Evolutionary conservation across 139 green algal species (phyloP).

Genomic region (Tetratostichococcus sp.): DNA sequence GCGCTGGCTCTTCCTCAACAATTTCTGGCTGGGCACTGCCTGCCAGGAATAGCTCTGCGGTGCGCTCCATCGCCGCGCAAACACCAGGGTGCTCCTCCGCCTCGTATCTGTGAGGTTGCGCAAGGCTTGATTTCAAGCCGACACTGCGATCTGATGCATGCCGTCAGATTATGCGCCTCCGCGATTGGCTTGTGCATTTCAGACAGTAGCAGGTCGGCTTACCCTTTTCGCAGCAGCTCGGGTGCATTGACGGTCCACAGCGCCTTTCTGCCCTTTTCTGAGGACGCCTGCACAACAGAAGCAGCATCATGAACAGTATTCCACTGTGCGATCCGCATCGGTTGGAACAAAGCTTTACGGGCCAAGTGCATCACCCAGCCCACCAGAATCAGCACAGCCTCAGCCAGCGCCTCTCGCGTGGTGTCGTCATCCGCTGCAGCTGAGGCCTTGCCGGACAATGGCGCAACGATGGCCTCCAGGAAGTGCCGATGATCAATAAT

Average conservation of each 20-base stretch:
- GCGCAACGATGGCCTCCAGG: conserved; percentile 45
- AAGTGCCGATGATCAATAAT: conserved; percentile 34
- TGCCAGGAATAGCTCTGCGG: conserved; percentile 45
- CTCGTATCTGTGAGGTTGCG: conserved; percentile 68
- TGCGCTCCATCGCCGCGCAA: conserved; percentile 59
- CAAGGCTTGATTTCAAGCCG: too few relatives aligned
- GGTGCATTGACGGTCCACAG: conserved; percentile 64
- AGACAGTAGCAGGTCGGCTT: conserved; percentile 2
- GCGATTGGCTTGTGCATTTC: too few relatives aligned
- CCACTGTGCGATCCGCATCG: neutral
- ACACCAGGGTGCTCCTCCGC: conserved; percentile 50
- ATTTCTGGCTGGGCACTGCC: neutral
- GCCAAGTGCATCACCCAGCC: neutral
- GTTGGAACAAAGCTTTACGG: neutral
- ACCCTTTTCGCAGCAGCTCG: conserved; percentile 55
- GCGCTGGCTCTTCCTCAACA: neutral
- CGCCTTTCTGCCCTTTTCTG: conserved; percentile 37
- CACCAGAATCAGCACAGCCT: conserved; percentile 60
- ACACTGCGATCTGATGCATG: neutral
- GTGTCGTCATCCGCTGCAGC: conserved; percentile 29
- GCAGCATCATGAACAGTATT: neutral
- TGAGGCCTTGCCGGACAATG: conserved; percentile 31
- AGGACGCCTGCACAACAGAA: conserved; percentile 16
- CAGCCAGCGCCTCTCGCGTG: conserved; percentile 52
- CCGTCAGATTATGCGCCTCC: neutral